Evolutionary conservation across 164 flowering plant species (phyloP).

Genomic region (Macadamia integrifolia): DNA sequence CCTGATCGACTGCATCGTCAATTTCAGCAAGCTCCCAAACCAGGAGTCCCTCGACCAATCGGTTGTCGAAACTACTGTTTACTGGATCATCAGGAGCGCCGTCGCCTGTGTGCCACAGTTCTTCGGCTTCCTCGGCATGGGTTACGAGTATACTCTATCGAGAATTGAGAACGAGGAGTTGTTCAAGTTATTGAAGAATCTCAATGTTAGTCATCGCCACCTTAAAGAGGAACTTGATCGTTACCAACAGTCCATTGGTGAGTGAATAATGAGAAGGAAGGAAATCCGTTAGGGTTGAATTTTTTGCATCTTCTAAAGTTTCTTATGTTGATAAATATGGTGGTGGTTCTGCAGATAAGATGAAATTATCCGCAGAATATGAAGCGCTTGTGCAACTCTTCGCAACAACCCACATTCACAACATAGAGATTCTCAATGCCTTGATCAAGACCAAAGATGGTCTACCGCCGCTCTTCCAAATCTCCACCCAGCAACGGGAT

Average conservation of each 20-base stretch:
- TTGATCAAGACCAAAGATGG: conserved; percentile 24
- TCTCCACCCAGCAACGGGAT: conserved; percentile 24
- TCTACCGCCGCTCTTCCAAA: conserved; percentile 23
- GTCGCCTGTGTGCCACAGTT: conserved; percentile 44
- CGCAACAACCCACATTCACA: conserved; percentile 53
- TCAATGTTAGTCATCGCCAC: conserved; percentile 41
- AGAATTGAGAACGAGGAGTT: conserved; percentile 82
- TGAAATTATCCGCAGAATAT: conserved; percentile 38
- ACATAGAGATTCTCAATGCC: conserved; percentile 33
- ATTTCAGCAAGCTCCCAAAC: conserved; percentile 41
- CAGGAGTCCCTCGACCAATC: conserved; percentile 29
- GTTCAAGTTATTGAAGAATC: conserved; percentile 58
- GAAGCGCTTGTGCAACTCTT: conserved; percentile 36
- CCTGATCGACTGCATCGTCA: conserved; percentile 39
- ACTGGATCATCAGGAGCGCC: conserved; percentile 47
- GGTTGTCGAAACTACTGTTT: conserved; percentile 40
- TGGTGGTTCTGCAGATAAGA: conserved; percentile 38
- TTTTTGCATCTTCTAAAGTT: too few relatives aligned
- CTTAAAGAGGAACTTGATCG: conserved; percentile 35
- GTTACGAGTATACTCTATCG: conserved; percentile 29
- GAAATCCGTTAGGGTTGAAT: background rate
- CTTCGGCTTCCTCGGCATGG: conserved; percentile 27
- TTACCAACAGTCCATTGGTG: conserved; percentile 47
- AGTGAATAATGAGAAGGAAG: conserved; percentile 7
- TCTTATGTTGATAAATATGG: too few relatives aligned